These are phyloP conservation scores for Setomelanomma holmii DNA, from an alignment of 2,329 filamentous ascomycete species.

Conservation along the genomic window DNA sequence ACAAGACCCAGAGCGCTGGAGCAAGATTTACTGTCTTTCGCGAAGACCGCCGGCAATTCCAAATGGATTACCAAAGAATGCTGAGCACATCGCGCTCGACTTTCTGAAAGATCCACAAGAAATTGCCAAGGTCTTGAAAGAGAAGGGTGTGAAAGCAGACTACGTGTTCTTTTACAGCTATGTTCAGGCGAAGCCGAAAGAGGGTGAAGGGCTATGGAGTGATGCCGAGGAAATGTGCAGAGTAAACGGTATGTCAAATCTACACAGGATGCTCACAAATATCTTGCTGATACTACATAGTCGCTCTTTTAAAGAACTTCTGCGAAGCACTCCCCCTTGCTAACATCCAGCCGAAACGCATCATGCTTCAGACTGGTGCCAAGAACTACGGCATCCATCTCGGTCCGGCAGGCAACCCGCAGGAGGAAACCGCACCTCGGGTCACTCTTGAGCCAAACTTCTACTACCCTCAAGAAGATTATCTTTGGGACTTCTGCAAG, in stretches of 20 bases:
- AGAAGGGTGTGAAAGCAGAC: slow-evolving; percentile 46
- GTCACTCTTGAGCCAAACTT: slow-evolving; percentile 59
- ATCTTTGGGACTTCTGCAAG: slow-evolving; percentile 53
- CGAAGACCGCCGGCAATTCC: slow-evolving; percentile 55
- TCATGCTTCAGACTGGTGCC: slow-evolving; percentile 60
- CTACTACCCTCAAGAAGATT: slow-evolving; percentile 63
- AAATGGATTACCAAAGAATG: slow-evolving; percentile 43
- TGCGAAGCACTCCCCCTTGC: slow-evolving; percentile 53
- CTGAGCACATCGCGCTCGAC: slow-evolving; percentile 53
- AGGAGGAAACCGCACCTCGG: slow-evolving; percentile 56
- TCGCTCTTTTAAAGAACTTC: slow-evolving; percentile 57
- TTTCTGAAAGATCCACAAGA: slow-evolving; percentile 48
- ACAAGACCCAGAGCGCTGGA: slow-evolving; percentile 58
- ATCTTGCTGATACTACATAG: slow-evolving; percentile 14
- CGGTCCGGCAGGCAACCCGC: slow-evolving; percentile 53
- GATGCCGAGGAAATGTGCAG: slow-evolving; percentile 59
- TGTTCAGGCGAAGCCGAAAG: slow-evolving; percentile 58
- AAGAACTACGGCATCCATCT: slow-evolving; percentile 62
- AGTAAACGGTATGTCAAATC: slow-evolving; percentile 49
- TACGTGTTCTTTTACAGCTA: slow-evolving; percentile 64
- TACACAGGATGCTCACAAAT: background rate
- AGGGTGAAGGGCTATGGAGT: slow-evolving; percentile 55
- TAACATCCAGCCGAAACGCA: slow-evolving; percentile 53
- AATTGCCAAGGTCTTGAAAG: slow-evolving; percentile 45
- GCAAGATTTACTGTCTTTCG: slow-evolving; percentile 60